These are phyloP conservation scores for Claviceps monticola DNA, from an alignment of 2,329 filamentous ascomycete genomes.

Conservation along the genomic window DNA sequence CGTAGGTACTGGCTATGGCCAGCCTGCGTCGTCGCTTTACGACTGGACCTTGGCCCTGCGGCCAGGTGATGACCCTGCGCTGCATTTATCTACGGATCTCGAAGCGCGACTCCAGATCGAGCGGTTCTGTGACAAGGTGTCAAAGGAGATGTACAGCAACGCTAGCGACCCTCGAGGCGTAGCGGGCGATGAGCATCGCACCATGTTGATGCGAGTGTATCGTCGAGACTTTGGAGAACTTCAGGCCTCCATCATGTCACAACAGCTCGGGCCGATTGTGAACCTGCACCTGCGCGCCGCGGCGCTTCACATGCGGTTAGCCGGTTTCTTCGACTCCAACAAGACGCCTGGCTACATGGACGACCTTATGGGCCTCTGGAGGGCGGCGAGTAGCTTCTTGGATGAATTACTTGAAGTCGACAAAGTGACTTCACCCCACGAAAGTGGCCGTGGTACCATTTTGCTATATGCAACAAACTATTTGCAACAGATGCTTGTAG, in stretches of 20 bases:
- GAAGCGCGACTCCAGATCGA: constrained; percentile 58
- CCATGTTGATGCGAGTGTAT: constrained; percentile 53
- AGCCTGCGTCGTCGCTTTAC: constrained; percentile 64
- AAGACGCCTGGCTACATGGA: constrained; percentile 57
- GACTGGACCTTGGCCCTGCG: constrained; percentile 57
- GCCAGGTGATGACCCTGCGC: constrained; percentile 44
- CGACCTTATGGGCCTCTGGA: constrained; percentile 63
- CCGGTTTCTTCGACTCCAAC: constrained; percentile 70
- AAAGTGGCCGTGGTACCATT: constrained; percentile 36
- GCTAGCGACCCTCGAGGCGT: constrained; percentile 58
- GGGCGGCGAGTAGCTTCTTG: constrained; percentile 55
- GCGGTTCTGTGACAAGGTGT: constrained; percentile 63
- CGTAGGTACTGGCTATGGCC: constrained; percentile 71
- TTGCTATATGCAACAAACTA: constrained; percentile 60
- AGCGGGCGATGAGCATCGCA: constrained; percentile 51
- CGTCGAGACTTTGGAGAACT: constrained; percentile 51
- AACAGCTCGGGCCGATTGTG: constrained; percentile 42
- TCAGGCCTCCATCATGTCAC: constrained; percentile 44
- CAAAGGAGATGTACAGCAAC: constrained; percentile 68
- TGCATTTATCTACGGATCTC: constrained; percentile 46
- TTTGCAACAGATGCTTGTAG: constrained; percentile 75
- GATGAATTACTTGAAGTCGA: constrained; percentile 47
- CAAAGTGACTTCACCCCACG: constrained; percentile 31
- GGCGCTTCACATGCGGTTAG: constrained; percentile 60
- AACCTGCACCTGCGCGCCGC: constrained; percentile 60